Evolutionary conservation across 495 filamentous ascomycete species (phyloP).

Genomic region (Daldinia grandis): DNA sequence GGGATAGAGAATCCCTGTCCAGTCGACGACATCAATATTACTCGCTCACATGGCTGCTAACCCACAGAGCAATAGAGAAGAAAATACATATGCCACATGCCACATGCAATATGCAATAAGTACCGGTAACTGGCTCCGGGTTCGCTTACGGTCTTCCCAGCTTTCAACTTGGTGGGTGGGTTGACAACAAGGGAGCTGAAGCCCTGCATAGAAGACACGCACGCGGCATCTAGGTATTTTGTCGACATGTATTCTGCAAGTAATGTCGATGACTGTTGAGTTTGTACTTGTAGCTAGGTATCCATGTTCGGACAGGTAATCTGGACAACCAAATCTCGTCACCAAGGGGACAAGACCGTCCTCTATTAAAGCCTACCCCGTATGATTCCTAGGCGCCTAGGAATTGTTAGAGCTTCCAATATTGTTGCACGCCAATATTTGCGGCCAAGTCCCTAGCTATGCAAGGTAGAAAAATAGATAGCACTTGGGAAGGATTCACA

Average conservation of each 20-base stretch:
- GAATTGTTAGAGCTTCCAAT: constrained; percentile 16
- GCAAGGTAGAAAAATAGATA: constrained; percentile 19
- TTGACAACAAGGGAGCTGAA: constrained; percentile 20
- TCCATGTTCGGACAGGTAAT: constrained; percentile 19
- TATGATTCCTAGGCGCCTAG: constrained; percentile 8
- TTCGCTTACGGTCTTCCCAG: background rate
- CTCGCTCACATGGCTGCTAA: constrained; percentile 6
- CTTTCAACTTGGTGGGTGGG: constrained; percentile 3
- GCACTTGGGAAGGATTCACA: constrained; percentile 28
- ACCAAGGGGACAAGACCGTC: constrained; percentile 8
- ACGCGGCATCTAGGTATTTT: background rate
- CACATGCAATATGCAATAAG: constrained; percentile 9
- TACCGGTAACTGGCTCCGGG: constrained; percentile 7
- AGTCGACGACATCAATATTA: constrained; percentile 17
- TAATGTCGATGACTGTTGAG: constrained; percentile 6
- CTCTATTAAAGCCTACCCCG: constrained; percentile 2
- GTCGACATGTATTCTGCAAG: constrained; percentile 23
- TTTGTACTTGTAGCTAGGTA: constrained; percentile 22
- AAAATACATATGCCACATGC: constrained; percentile 15
- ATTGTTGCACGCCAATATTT: constrained; percentile 2
- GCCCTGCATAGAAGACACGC: constrained; percentile 29
- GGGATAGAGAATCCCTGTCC: constrained; percentile 3
- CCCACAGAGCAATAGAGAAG: constrained; percentile 6
- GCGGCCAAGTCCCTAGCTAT: constrained; percentile 10
- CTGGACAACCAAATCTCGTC: constrained; percentile 2